A percentile compares a stretch with the other conserved stretches of the same genome.
phyloP scores from a whole-genome alignment of 345 rosid genomes.

The Salix dunnii region DNA sequence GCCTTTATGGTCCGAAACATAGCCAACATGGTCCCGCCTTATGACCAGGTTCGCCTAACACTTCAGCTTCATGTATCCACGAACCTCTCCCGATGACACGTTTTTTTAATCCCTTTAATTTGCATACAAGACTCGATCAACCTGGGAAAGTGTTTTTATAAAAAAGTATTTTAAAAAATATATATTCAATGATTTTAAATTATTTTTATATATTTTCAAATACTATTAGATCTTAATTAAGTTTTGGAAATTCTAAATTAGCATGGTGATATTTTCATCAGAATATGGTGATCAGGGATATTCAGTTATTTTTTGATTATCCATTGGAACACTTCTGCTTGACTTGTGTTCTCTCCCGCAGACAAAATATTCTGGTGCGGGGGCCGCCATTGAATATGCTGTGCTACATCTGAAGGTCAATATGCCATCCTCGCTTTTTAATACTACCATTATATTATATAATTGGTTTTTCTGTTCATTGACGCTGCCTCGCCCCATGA shows the following conservation, averaged over 20 bases:
- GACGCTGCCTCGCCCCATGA: too few species aligned
- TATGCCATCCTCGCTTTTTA: not conserved
- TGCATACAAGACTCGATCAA: not conserved
- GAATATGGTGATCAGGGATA: not conserved
- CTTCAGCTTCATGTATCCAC: not conserved
- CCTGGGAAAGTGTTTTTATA: too few species aligned
- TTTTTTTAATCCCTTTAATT: not conserved
- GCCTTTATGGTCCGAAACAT: slow-evolving; percentile 95
- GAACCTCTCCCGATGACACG: not conserved
- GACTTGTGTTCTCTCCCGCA: slow-evolving; percentile 21
- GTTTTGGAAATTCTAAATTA: not conserved
- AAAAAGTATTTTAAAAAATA: too few species aligned
- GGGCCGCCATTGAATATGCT: slow-evolving; percentile 97
- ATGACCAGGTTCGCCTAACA: slow-evolving; percentile 47
- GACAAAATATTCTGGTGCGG: slow-evolving; percentile 65
- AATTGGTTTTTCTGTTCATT: not conserved
- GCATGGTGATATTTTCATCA: not conserved
- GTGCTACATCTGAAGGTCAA: slow-evolving; percentile 80
- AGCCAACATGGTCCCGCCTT: slow-evolving; percentile 95
- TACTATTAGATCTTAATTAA: too few species aligned
- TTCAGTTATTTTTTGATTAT: not conserved
- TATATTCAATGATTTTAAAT: too few species aligned
- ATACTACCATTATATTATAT: not conserved
- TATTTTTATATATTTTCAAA: too few species aligned
- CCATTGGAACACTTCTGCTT: not conserved